Evolutionary conservation across 176 grass and related monocot genomes (phyloP), one percentile per base, ranked within the genome.

Genomic region (Triticum urartu): DNA sequence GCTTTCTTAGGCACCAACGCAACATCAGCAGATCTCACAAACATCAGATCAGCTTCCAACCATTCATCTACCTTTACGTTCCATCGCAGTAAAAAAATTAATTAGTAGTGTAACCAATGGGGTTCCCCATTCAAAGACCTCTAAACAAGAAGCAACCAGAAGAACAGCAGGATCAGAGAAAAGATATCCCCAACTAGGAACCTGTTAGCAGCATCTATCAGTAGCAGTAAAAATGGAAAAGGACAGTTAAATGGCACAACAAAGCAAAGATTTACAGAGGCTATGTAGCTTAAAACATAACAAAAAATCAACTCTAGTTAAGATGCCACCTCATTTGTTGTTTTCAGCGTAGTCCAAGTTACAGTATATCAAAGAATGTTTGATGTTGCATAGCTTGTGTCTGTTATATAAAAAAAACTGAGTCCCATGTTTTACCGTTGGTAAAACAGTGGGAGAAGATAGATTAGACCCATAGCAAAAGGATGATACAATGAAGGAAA

Each of bases 1-100:
- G 14, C 60, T 87, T 90, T 75, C 45, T 48, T 68, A 15, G 22
- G 64, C 30, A 39, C 40, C 22, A 85, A 45, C 13, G 45, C 20
- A 75, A 52, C 70, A 82, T 83, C 66, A 54, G 80, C 68, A 79
- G 11, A 87, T 72, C 25, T 64, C 42, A n/a, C 38, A 48, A 80
- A 79, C 32, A 72, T 75, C 14, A 12, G 9, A 56, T 79, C 58
- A 42, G 47, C 32, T 86, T 73, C 62, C 68, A 65, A 50, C 18
- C 38, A 63, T 15, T 22, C 26, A n/a, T 47, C 47, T 69, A 79
- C 17, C 32, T 36, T 64, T n/a, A 65, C 3, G 36, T 59, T 69
- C 25, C 45, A 47, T 78, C 39, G 43, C 64, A 48, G 48, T 11
- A 17, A 34, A 17, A 56, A 79, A 28, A 17, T 0, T 26, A 74